A percentile compares a stretch with the other conserved stretches of the same genome.
phyloP scores from a whole-genome alignment of 2,329 filamentous ascomycete genomes.

The Nakataea oryzae region DNA sequence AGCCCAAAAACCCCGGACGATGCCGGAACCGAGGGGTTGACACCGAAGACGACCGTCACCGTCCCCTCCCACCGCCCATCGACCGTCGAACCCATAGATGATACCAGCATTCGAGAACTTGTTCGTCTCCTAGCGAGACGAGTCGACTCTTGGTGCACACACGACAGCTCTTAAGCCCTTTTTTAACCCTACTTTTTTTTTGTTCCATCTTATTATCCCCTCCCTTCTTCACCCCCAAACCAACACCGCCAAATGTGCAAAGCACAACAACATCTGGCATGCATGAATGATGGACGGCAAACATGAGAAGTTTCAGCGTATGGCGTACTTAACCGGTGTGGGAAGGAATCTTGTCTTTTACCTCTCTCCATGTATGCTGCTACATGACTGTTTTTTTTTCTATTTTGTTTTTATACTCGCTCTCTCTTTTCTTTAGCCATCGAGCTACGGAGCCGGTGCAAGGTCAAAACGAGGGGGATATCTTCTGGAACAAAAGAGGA shows the following conservation, averaged over 20 bases:
- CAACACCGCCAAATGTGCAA: not conserved
- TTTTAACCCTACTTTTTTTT: not conserved
- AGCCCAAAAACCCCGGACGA: not conserved
- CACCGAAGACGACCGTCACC: not conserved
- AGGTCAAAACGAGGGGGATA: not conserved
- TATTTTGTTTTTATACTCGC: not conserved
- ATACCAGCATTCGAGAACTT: not conserved
- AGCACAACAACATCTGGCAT: not conserved
- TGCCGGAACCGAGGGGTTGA: not conserved
- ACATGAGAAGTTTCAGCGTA: not conserved
- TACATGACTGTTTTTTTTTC: too few relatives aligned
- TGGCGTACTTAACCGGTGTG: conserved; percentile 2
- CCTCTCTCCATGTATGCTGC: not conserved
- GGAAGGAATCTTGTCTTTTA: not conserved
- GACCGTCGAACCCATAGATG: not conserved
- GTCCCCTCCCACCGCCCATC: not conserved
- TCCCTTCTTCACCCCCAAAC: not conserved
- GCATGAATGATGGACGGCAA: conserved; percentile 3
- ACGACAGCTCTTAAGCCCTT: not conserved
- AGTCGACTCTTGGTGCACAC: not conserved
- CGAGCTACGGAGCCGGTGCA: not conserved
- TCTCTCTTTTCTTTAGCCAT: not conserved
- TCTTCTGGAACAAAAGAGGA: not conserved
- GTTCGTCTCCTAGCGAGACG: not conserved
- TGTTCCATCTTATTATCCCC: too few relatives aligned